Evolutionary conservation across 1,139 yeast genomes (phyloP), one percentile per base, ranked within the genome.

Genomic region (Kodamaea ohmeri): DNA sequence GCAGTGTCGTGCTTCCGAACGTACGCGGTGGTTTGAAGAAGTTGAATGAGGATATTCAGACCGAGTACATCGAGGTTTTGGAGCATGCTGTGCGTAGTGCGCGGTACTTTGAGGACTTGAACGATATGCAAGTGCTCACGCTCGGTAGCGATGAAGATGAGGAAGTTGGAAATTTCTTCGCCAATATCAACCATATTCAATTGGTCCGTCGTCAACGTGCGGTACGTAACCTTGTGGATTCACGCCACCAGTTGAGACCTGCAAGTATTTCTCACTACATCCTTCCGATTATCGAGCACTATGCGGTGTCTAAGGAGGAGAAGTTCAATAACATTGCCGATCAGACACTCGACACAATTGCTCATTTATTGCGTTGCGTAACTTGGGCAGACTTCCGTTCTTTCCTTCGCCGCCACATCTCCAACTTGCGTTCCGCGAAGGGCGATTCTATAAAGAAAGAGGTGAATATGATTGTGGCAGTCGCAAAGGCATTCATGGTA

Each of bases 341-440:
- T 52, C 96, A 87, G 49, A 73, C 96, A 0, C 66, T 86, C 32
- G 65, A 63, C 6, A 67, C 90, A 0, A 75, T 90, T 43, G 81
- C 88, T 7, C 58, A 60, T 8, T 67, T 92, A 46, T 67, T 81
- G 6, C 63, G 73, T 37, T 70, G 73, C 45, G 66, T 88, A 32
- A 75, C 83, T 8, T 89, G 94, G 89, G 80, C 76, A 49, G 97
- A 92, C 53, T 89, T 76, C 58, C 77, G 78, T 42, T 92, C 95
- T 0, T 66, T 87, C 16, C 68, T 87, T 45, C 76, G 76, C 47
- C 78, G 96, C 50, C 87, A 86, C 50, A 67, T 85, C 29, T 59
- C 79, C 2, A 73, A 79, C 36, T 62, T 87, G 54, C 59, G 52
- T 38, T 66, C 65, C 24, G 63, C 67, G 7, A 71, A 76, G 19